Percentiles rank a stretch among this genome's conserved stretches.
Conservation (phyloP, 306 rosid genomes). For the Senna siamea region DNA sequence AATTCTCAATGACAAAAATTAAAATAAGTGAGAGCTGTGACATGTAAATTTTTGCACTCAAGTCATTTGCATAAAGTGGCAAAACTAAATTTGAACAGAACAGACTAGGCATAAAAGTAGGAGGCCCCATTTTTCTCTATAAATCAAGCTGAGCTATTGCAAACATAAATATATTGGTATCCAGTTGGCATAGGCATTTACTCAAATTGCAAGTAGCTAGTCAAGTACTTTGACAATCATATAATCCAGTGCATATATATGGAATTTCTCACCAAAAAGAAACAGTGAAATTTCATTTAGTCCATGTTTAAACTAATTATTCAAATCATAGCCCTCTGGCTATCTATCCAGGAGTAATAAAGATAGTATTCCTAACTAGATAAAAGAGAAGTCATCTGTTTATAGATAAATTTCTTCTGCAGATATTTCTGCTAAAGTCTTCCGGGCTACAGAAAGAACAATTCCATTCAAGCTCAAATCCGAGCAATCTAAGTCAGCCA, state of each 20-base stretch:
- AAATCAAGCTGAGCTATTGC: slow-evolving; percentile 4
- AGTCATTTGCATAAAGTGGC: slow-evolving; percentile 43
- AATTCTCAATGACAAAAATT: no score
- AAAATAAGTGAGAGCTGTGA: no score
- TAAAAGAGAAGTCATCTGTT: not conserved
- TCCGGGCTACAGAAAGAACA: not conserved
- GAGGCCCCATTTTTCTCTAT: slow-evolving; percentile 40
- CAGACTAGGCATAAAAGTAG: slow-evolving; percentile 18
- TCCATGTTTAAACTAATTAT: no score
- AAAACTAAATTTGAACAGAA: slow-evolving; percentile 42
- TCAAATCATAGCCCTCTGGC: no score
- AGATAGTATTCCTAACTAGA: not conserved
- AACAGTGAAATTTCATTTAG: not conserved
- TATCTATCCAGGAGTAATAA: no score
- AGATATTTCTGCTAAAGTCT: not conserved
- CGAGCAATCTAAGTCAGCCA: not conserved
- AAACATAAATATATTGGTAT: slow-evolving; percentile 14
- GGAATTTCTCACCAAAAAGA: no score
- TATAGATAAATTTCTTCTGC: not conserved
- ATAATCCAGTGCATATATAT: not conserved
- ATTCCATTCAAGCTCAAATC: no score
- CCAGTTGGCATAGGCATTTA: slow-evolving; percentile 30
- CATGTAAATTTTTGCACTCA: slow-evolving; percentile 28
- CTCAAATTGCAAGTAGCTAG: slow-evolving; percentile 1
- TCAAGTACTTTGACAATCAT: slow-evolving; percentile 6